These are phyloP conservation scores for Fraxinus sp. DNA, from an alignment of 305 asterid genomes.

Conservation along the genomic window DNA sequence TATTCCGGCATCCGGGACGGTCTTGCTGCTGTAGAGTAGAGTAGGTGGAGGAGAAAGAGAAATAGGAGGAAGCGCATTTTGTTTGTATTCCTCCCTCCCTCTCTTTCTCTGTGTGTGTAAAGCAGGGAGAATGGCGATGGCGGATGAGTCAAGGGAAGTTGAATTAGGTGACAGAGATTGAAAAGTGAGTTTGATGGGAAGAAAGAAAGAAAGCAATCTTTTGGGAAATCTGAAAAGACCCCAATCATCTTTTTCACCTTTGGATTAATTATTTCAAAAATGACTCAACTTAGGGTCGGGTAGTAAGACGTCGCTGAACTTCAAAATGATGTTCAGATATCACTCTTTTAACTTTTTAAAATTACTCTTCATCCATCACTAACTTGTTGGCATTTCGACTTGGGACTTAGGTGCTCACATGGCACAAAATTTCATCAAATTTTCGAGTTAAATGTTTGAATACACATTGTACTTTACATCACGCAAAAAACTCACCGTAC, in stretches of 20 bases:
- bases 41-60: constrained; percentile 30
- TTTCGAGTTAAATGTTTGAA: too few species aligned
- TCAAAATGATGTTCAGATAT: too few species aligned
- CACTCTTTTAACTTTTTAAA: neutral
- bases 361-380: neutral
- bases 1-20: constrained; percentile 48
- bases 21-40: constrained; percentile 32
- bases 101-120: neutral
- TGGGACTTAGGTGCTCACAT: neutral
- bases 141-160: neutral
- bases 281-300: too few species aligned
- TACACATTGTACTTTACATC: too few species aligned
- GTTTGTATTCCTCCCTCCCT: neutral
- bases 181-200: neutral
- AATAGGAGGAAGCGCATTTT: constrained; percentile 55
- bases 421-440: neutral
- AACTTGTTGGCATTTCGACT: neutral
- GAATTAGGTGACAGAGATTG: neutral
- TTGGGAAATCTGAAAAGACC: too few species aligned
- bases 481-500: too few species aligned
- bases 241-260: neutral
- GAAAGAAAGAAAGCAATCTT: neutral
- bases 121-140: neutral
- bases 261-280: too few species aligned
- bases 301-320: too few species aligned